Evolutionary conservation across 345 rosid species (phyloP).

Genomic region (Populus davidiana): DNA sequence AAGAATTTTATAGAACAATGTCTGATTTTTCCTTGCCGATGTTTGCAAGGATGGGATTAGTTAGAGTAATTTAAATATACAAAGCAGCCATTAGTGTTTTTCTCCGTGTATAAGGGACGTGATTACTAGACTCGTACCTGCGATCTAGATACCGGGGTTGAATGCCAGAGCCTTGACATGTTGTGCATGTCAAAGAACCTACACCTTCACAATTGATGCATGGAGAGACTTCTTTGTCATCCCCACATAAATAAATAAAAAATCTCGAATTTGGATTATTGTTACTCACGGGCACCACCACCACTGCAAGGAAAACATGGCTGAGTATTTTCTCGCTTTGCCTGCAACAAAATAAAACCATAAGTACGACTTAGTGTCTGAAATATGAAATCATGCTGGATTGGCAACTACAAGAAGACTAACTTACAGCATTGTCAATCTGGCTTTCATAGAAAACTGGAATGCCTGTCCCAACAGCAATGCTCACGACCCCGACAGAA

Average conservation of each 20-base stretch:
- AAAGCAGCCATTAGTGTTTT: too few species aligned
- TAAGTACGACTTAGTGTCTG: not conserved
- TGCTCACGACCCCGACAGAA: conserved; percentile 76
- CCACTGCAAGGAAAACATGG: conserved; percentile 95
- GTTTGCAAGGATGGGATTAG: not conserved
- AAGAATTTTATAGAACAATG: not conserved
- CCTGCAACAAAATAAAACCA: conserved; percentile 36
- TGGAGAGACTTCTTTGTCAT: conserved; percentile 64
- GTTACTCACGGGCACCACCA: conserved; percentile 80
- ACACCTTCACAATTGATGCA: conserved; percentile 82
- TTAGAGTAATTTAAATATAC: not conserved
- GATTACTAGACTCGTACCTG: conserved; percentile 42
- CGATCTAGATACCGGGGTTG: conserved; percentile 99
- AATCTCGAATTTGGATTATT: not conserved
- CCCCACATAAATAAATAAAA: conserved; percentile 23
- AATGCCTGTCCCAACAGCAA: conserved; percentile 78
- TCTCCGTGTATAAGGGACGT: not conserved
- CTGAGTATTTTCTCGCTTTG: conserved; percentile 82
- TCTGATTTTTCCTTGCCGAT: not conserved
- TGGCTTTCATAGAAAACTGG: conserved; percentile 82
- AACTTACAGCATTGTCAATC: conserved; percentile 78
- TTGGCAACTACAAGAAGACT: not conserved
- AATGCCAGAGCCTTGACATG: conserved; percentile 92
- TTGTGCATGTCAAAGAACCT: conserved; percentile 90
- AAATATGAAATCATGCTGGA: not conserved